Percentiles rank a stretch among this genome's conserved stretches.
These are phyloP conservation scores for Hyparrhenia diplandra DNA, from an alignment of 176 grass and related monocot species.

Conservation along the genomic window DNA sequence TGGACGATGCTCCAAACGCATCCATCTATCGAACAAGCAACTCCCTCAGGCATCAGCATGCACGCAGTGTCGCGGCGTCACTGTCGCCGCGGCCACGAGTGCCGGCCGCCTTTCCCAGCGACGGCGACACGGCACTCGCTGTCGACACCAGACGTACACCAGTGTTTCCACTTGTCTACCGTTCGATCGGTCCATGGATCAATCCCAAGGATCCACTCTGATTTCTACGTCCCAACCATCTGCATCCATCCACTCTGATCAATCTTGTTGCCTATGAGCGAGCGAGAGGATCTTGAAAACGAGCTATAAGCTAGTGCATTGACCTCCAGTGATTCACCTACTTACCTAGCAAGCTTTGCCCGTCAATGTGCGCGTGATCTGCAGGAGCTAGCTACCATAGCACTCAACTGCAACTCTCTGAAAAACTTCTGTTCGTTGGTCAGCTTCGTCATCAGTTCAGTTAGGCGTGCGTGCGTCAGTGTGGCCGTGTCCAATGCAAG, in stretches of 20 bases:
- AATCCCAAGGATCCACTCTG: too few species aligned
- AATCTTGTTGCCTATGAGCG: too few species aligned
- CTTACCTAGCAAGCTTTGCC: background rate
- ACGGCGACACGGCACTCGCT: too few species aligned
- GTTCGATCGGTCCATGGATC: too few species aligned
- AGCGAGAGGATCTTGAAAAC: too few species aligned
- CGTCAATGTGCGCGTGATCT: background rate
- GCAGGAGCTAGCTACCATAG: background rate
- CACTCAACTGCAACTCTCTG: background rate
- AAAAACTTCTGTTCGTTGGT: background rate
- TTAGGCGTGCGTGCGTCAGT: background rate
- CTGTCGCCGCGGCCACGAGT: background rate
- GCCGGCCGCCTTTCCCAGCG: conserved; percentile 15
- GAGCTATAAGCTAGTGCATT: too few species aligned
- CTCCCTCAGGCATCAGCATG: background rate
- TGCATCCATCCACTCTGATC: too few species aligned
- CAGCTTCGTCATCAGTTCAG: conserved; percentile 1
- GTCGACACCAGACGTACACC: too few species aligned
- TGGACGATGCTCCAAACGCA: background rate
- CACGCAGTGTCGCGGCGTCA: too few species aligned
- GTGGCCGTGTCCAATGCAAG: too few species aligned
- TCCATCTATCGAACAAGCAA: background rate
- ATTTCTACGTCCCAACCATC: too few species aligned
- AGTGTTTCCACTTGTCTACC: too few species aligned
- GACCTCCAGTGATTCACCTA: background rate